Conservation (phyloP, 2,329 filamentous ascomycete species). For the Thyridium curvatum region DNA sequence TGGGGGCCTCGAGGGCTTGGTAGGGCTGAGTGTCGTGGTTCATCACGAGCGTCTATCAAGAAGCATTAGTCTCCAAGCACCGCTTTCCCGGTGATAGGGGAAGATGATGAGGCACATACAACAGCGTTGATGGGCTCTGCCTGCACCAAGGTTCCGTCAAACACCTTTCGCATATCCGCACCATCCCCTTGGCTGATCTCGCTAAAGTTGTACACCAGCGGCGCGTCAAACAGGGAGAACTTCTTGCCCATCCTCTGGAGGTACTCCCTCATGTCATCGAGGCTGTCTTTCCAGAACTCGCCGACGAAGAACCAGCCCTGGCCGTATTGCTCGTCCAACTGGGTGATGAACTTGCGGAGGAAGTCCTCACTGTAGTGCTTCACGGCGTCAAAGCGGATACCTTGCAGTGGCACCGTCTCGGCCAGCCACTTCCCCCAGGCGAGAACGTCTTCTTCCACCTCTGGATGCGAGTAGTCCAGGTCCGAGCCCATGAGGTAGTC, state of each 20-base stretch:
- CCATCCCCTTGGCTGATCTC: slow-evolving; percentile 47
- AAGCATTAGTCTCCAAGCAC: too few relatives aligned
- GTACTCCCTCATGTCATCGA: slow-evolving; percentile 24
- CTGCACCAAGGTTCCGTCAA: slow-evolving; percentile 52
- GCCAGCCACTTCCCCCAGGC: slow-evolving; percentile 65
- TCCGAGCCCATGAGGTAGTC: slow-evolving; percentile 70
- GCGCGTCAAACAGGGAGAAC: slow-evolving; percentile 60
- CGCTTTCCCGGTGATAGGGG: too few relatives aligned
- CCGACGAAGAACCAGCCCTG: slow-evolving; percentile 29
- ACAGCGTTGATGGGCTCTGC: slow-evolving; percentile 27
- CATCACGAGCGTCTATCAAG: slow-evolving; percentile 63
- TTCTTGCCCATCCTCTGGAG: slow-evolving; percentile 44
- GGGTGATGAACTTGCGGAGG: slow-evolving; percentile 54
- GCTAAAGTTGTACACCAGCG: slow-evolving; percentile 63
- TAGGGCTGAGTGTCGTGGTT: slow-evolving; percentile 61
- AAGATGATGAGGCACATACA: slow-evolving; percentile 9
- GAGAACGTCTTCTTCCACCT: slow-evolving; percentile 58
- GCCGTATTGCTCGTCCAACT: slow-evolving; percentile 41
- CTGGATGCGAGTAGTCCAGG: slow-evolving; percentile 57
- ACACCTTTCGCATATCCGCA: slow-evolving; percentile 58
- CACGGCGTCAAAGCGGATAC: slow-evolving; percentile 65
- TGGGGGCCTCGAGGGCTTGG: slow-evolving; percentile 41
- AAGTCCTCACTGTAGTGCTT: slow-evolving; percentile 69
- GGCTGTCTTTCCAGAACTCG: slow-evolving; percentile 31
- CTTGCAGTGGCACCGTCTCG: slow-evolving; percentile 51